These are phyloP conservation scores for Aurantiochytrium sp. DNA, from an alignment of 108 stramenopile genomes.

Conservation along the genomic window DNA sequence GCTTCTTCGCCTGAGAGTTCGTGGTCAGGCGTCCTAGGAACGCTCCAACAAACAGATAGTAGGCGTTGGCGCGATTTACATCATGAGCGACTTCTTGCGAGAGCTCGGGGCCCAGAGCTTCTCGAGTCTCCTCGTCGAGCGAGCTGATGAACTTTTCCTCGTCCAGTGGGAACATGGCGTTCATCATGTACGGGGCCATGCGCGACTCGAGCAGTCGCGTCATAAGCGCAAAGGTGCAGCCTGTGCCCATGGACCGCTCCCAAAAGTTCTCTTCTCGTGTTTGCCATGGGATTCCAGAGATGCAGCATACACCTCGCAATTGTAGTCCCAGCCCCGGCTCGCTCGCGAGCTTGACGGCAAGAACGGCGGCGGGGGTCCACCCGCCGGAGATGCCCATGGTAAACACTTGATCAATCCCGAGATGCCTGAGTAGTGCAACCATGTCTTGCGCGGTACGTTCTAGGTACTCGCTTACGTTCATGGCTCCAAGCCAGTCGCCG, in stretches of 20 bases:
- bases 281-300: neutral
- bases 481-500: neutral
- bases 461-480: neutral
- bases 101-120: neutral
- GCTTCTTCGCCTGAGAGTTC: neutral
- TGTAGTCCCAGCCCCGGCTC: neutral
- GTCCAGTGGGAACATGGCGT: neutral
- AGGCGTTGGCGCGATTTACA: neutral
- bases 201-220: neutral
- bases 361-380: neutral
- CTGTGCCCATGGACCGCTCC: neutral
- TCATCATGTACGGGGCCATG: neutral
- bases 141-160: neutral
- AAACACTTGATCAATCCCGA: neutral
- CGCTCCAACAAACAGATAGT: neutral
- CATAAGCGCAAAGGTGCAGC: neutral
- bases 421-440: neutral
- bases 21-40: neutral
- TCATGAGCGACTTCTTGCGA: neutral
- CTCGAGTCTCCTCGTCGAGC: neutral
- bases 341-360: neutral
- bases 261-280: neutral
- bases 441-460: neutral
- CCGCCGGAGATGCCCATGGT: neutral
- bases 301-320: neutral